Base-by-base conservation (phyloP, 441 rosid species). In the Mallotus japonicus region DNA sequence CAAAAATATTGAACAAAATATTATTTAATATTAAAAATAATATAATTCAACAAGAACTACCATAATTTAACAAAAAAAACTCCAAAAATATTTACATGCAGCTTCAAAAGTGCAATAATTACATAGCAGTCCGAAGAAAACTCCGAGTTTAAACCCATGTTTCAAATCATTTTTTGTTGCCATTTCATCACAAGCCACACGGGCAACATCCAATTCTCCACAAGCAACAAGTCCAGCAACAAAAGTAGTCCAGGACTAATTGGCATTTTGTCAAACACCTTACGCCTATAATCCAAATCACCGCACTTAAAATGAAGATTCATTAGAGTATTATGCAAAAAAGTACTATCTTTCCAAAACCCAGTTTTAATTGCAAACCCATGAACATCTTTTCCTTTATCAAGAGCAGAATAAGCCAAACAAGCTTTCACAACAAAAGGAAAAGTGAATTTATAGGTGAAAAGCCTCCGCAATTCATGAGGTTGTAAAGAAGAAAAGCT, bases 391-490 rank as follows among this genome's bases (percentile, higher is more conserved):
- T 83, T 78, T 1, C 79, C 97, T 69, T 84, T 80, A 7, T 37
- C 72, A 19, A 85, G 50, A 20, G 62, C 80, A 15, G 78, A 75
- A 59, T 78, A 76, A 5, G 78, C 72, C 53, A 78, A 62, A 62
- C 94, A 91, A 82, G 92, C 89, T 74, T 87, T 88, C 42, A 89
- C 58, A 66, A 85, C 86, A 65, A 88, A 91, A 6, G 97, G 94
- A 40, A 89, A 83, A 6, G 94, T 89, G 83, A 89, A 89, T 78
- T 89, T 89, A 74, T 91, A 34, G 89, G 83, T 0, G 77, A 42
- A n/a, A 78, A 76, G 1, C 85, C 88, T 9, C 46, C 65, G 20
- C 75, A 73, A 65, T 86, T 76, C 92, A 89, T 89, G 47, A 78
- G 80, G 53, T 88, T 86, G 72, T 84, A 89, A 55, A 89, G 67